These are phyloP conservation scores for Scedosporium dehoogii DNA, from an alignment of 2,329 filamentous ascomycete genomes.

Conservation along the genomic window DNA sequence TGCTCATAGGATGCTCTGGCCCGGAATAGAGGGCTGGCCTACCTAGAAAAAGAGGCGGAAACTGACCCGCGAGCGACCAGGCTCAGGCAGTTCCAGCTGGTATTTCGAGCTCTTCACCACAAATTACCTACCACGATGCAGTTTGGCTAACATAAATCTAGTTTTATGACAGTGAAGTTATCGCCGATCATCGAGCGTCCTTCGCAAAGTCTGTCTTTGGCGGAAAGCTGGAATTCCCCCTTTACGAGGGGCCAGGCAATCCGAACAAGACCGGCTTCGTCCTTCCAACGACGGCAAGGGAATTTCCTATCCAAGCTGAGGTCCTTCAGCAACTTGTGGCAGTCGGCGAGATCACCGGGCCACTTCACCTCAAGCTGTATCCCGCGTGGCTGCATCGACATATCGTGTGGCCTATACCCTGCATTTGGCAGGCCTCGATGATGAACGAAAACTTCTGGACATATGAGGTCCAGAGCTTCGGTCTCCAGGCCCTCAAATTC, in stretches of 20 bases:
- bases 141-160: not conserved
- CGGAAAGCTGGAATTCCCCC: conserved; percentile 3
- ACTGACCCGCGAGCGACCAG: not conserved
- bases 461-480: not conserved
- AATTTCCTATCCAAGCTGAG: not conserved
- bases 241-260: not conserved
- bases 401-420: not conserved
- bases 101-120: not conserved
- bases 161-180: not conserved
- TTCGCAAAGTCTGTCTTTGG: conserved; percentile 3
- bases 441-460: conserved; percentile 7
- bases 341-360: not conserved
- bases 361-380: not conserved
- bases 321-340: not conserved
- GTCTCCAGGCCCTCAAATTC: not conserved
- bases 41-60: not conserved
- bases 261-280: not conserved
- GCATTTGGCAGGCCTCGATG: not conserved
- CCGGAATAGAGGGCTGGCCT: not conserved
- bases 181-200: conserved; percentile 1
- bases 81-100: not conserved
- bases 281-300: not conserved
- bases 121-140: too few species aligned
- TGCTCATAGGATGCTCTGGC: not conserved
- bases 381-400: not conserved